Conservation (phyloP, 176 grass and related monocot species). For the Urochloa ruziziensis region DNA sequence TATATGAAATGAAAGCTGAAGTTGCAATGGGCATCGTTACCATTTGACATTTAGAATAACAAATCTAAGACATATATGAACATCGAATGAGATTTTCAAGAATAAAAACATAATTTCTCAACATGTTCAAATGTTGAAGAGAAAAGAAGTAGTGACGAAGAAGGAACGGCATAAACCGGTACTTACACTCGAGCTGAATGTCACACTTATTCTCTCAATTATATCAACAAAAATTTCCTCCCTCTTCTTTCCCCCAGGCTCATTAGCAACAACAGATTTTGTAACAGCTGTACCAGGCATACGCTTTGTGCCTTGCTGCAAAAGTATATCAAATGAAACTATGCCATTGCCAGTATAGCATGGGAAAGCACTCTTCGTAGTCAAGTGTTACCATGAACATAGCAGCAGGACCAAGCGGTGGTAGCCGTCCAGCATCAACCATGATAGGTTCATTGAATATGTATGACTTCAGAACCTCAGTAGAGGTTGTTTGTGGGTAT, state of each 20-base stretch:
- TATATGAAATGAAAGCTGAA: constrained; percentile 2
- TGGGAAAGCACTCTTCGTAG: not conserved
- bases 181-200: constrained; percentile 98
- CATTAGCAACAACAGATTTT: constrained; percentile 95
- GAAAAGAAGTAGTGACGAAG: not conserved
- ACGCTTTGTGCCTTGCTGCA: constrained; percentile 96
- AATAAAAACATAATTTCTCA: not conserved
- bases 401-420: constrained; percentile 90
- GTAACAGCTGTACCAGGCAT: constrained; percentile 99
- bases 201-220: constrained; percentile 99
- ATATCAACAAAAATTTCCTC: constrained; percentile 99
- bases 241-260: constrained; percentile 90
- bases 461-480: constrained; percentile 90
- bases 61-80: not conserved
- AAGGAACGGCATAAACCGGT: not conserved
- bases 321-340: constrained; percentile 37
- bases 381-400: constrained; percentile 91
- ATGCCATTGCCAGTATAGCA: constrained; percentile 18
- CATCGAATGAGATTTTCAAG: not conserved
- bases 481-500: constrained; percentile 97
- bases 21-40: not conserved
- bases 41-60: not conserved
- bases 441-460: constrained; percentile 99
- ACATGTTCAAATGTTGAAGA: not conserved
- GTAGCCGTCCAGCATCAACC: constrained; percentile 87